Base-by-base conservation (phyloP, 2,329 filamentous ascomycete species). In the Venturia carpophila region DNA sequence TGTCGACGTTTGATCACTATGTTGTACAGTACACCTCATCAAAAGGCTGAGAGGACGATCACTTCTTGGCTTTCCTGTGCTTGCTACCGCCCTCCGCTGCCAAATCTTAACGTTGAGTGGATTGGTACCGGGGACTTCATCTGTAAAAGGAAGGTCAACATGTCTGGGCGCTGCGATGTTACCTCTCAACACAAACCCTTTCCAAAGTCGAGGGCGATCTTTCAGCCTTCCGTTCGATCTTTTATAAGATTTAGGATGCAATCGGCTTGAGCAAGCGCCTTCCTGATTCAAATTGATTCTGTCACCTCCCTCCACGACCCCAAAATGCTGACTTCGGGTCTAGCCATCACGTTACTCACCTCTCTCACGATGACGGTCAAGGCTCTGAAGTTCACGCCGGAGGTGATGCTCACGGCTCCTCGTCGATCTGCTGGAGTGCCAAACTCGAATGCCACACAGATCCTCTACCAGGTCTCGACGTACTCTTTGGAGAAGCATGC, bases 401-500 rank as follows among this genome's bases (percentile, higher is more conserved):
- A 91, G 79, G 87, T 90, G 69, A 81, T 94, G 66, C 83, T 94
- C 71, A 87, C 87, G 69, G 88, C 89, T 19, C 89, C 90, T 41
- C 85, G 90, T 65, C 85, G 90, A 60, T 89, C 87, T 13, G 74
- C 85, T 19, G 89, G 86, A 60, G 75, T 85, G 0, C 89, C 90
- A n/a, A 93, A 91, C 73, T 74, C 80, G 45, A 79, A 83, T 63
- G 88, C 87, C 55, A 84, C 83, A 64, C 79, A 83, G 66, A 80
- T 87, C 60, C 75, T 92, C 37, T 91, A 87, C 72, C 85, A 85
- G 52, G 83, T 86, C 19, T 90, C 88, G 0, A 85, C 87, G 1
- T 96, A 96, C 75, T 92, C 86, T 5, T 96, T 96, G 75, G 81
- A 88, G 47, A 82, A 84, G 0, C 91, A 95, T 73, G 80, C 81